Evolutionary conservation across 2,329 filamentous ascomycete genomes (phyloP), one percentile per base, ranked within the genome.

Genomic region (Pseudopyricularia javanii): DNA sequence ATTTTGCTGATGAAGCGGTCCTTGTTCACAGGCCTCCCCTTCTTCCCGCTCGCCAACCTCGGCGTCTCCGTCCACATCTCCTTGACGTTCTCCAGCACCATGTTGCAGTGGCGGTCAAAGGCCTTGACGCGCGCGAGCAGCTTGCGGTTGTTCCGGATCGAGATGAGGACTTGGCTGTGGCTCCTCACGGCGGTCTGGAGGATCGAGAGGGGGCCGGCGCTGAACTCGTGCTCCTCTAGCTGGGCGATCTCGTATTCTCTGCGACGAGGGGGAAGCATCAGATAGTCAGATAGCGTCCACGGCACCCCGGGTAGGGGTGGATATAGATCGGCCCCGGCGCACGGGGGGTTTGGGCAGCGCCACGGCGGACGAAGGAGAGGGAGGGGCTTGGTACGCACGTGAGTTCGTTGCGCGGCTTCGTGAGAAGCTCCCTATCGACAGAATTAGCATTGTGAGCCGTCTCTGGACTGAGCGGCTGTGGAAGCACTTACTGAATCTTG

Each of bases 61-160:
- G 91, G 90, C 53, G 87, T 93, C 74, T 98, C 93, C 9, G 91
- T 96, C 93, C 93, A 98, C 91, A 98, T 97, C 74, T 98, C 93
- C 78, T 94, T 94, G 45, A 50, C 48, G 45, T 95, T 95, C 75
- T 95, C 90, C 49, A 96, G 76, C 3, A 95, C 88, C 93, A 98
- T 97, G 74, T 98, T 98, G 80, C 91, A 97, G 72, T 98, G 93
- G 56, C 93, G 80, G 72, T 98, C 93, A 68, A 98, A 98, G 7
- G 93, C 93, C 77, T 98, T 98, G 65, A 98, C 91, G 58, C 93
- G 86, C 51, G 91, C 93, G 53, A 98, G 84, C 49, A 98, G 79
- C 77, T 98, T 98, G 71, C 91, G 87, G 76, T 97, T 97, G 80
- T 95, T 96, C 60, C 93, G 90, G 73, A 91, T 91, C 53, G 89